A percentile compares a stretch with the other conserved stretches of the same genome.
These are phyloP conservation scores for Calonectria hongkongensis DNA, from an alignment of 2,329 filamentous ascomycete species.

Conservation along the genomic window DNA sequence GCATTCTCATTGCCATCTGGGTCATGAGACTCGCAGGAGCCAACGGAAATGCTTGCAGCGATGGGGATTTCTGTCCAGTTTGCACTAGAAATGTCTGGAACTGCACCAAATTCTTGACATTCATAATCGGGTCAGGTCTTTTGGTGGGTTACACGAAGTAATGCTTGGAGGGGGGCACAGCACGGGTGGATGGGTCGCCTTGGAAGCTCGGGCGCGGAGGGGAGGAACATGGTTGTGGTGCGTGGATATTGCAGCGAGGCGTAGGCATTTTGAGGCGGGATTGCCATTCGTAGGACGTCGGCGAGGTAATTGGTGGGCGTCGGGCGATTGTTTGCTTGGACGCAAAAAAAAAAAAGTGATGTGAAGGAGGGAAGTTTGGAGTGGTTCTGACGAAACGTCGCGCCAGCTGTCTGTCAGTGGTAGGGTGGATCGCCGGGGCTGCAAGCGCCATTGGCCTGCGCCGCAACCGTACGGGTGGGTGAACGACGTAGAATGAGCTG, in stretches of 20 bases:
- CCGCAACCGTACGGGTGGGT: not conserved
- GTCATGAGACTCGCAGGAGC: not conserved
- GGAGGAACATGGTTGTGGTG: not conserved
- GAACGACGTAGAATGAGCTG: not conserved
- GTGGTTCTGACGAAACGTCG: conserved; percentile 41
- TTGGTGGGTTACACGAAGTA: not conserved
- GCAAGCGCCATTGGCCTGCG: not conserved
- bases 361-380: conserved; percentile 48
- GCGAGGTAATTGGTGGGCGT: not conserved
- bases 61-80: not conserved
- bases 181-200: not conserved
- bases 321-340: not conserved
- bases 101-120: not conserved
- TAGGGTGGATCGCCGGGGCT: conserved; percentile 3
- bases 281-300: not conserved
- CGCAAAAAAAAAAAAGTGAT: conserved; percentile 37
- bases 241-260: not conserved
- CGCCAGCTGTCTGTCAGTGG: conserved; percentile 37
- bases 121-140: not conserved
- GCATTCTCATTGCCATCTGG: not conserved
- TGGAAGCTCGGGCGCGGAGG: not conserved
- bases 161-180: no score
- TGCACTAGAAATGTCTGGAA: not conserved
- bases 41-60: not conserved
- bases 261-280: not conserved